A percentile compares a stretch with the other conserved stretches of the same genome.
These are phyloP conservation scores for Solanum commersonii DNA, from an alignment of 257 asterid genomes.

Conservation along the genomic window DNA sequence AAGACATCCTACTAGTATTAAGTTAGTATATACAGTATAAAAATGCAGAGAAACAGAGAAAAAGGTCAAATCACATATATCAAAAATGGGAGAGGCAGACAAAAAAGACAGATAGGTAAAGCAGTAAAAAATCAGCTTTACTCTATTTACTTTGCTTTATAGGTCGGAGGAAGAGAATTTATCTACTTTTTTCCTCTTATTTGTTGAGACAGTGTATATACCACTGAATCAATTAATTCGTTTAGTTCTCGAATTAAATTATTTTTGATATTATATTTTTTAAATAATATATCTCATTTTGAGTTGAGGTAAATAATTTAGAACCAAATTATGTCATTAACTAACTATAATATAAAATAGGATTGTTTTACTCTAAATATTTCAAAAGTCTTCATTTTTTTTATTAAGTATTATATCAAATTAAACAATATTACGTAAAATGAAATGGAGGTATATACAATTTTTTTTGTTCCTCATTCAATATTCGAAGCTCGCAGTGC, in stretches of 20 bases:
- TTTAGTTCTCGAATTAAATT: neutral
- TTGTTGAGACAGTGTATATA: conserved; percentile 19
- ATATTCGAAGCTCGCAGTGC: no score
- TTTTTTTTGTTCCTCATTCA: no score
- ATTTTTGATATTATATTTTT: neutral
- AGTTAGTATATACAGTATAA: neutral
- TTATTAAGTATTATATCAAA: no score
- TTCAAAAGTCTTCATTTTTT: no score
- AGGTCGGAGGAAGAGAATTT: neutral
- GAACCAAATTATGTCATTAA: no score
- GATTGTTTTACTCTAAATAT: no score
- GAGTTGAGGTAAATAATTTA: neutral
- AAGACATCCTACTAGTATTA: neutral
- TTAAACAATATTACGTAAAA: no score
- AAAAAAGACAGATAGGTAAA: neutral
- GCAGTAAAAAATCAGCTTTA: neutral
- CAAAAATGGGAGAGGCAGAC: conserved; percentile 8
- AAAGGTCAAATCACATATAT: neutral
- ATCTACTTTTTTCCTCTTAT: neutral
- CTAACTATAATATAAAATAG: no score
- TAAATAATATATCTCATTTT: neutral
- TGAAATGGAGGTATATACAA: no score
- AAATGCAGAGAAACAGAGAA: neutral
- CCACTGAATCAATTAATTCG: neutral
- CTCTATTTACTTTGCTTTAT: neutral